Base-by-base conservation (phyloP, 805 yeast genomes). In the Scheffersomyces stipitis region DNA sequence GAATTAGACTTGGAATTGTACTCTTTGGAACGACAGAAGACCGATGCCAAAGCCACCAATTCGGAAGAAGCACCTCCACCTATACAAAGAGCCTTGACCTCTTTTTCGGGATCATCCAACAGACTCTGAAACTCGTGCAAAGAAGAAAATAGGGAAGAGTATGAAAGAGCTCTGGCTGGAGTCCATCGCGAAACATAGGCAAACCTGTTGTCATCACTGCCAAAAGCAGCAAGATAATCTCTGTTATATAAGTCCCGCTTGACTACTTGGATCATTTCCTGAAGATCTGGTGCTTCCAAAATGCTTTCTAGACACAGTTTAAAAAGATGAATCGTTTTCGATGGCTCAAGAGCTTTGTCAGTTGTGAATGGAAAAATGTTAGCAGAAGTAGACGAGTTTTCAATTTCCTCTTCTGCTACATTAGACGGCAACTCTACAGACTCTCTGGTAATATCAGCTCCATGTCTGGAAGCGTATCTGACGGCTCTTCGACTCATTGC, bases 1-100 rank as follows among this genome's bases (percentile, higher is more conserved):
- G 73, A 64, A 6, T 40, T 52, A 18, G 53, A 60, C 26, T 45
- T 59, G 4, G 73, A 59, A 37, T 55, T 47, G 33, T 48, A 48
- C 36, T 59, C 69, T 39, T 69, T 69, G 20, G 60, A 48, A 31
- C 68, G 48, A 33, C 73, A 65, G 43, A 79, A 81, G 1, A 84
- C 64, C 13, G 89, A 71, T 1, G 78, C 77, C 29, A 86, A 52
- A 0, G 78, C 86, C 22, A 80, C 78, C 16, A 87, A 60, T 54
- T 88, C 96, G 2, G 88, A 86, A 4, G 91, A 86, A 0, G 96
- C 96, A 24, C 96, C 96, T 16, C 95, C 96, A 14, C 96, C 96
- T 26, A 89, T 70, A 48, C 83, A 76, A 24, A 87, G 56, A 0
- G 81, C 75, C 5, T 69, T 58, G 3, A 63, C 52, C 12, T 57